Base-by-base conservation (phyloP, 805 yeast genomes). In the Diddensiella transvaalensis region DNA sequence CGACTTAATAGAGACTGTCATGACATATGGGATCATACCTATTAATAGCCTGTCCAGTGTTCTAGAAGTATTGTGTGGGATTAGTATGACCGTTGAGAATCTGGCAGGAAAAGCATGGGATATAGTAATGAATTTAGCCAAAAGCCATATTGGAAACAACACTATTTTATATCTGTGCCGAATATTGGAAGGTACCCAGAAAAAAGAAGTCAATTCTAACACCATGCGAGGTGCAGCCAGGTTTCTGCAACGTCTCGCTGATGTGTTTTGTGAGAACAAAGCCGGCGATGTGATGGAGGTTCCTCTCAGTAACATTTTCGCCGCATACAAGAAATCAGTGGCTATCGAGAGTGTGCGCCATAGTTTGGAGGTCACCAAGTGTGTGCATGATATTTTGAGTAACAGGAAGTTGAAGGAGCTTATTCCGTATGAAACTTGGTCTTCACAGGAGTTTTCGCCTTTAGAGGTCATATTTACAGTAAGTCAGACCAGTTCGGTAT, bases 11-110 rank as follows among this genome's bases (percentile, higher is more conserved):
- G 71, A 73, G 39, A 63, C 77, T 0, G 63, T 75, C 3, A 65
- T 76, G 40, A 60, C 71, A 1, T 76, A 68, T 53, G 81, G 82
- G 0, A 57, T 63, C 22, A 55, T 81, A 2, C 84, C 85, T 0
- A 49, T 63, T 4, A 52, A 63, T 1, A 60, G 61, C n/a, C 61
- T 76, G 22, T 63, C 58, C 18, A 62, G 64, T 3, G 62, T 71
- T 0, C 59, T 80, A 2, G 70, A 69, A 46, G 68, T 78, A 11
- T 56, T 81, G 4, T 74, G 83, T 51, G 76, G 76, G 1, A 64
- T 74, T 1, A 61, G 70, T 24, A 62, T 69, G 0, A 54, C 70
- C 24, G 69, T 72, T 15, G 63, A 69, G 5, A 58, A 64, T 3
- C 65, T 75, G 30, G 59, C 60, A 5, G 67, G 63, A 3, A 36